Conservation (phyloP, 768 basidiomycete genomes). For the Dentipellis fragilis region DNA sequence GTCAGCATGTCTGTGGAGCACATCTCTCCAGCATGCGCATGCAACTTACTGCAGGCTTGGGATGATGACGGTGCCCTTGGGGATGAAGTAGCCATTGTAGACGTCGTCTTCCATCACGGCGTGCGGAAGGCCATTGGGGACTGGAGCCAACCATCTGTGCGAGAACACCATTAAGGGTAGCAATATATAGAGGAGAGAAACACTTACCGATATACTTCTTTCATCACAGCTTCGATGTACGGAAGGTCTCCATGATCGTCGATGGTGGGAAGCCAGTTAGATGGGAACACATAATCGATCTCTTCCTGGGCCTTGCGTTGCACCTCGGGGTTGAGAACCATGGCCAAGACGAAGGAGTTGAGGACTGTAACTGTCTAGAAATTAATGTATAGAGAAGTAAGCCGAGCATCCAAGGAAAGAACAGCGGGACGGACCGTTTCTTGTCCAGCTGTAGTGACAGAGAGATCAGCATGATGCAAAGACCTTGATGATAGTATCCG, state of each 20-base stretch:
- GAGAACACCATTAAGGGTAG: background rate
- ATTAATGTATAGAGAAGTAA: background rate
- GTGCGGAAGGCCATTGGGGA: background rate
- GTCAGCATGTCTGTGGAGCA: background rate
- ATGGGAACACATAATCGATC: constrained; percentile 49
- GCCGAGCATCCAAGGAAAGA: too few species aligned
- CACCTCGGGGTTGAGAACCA: constrained; percentile 17
- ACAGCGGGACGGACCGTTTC: background rate
- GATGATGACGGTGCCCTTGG: background rate
- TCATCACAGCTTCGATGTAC: constrained; percentile 48
- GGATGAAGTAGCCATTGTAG: background rate
- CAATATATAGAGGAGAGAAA: constrained; percentile 31
- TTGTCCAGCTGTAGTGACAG: background rate
- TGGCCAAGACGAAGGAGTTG: background rate
- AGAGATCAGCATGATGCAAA: background rate
- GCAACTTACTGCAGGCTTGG: background rate
- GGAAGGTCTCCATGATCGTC: constrained; percentile 46
- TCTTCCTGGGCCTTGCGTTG: constrained; percentile 43
- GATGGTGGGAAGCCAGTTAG: constrained; percentile 46
- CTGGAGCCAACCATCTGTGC: background rate
- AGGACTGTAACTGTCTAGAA: background rate
- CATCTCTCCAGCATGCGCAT: background rate
- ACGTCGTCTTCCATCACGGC: background rate
- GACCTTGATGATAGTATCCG: background rate
- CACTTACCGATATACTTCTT: constrained; percentile 48